Evolutionary conservation across 192 early-diverging fungal species (phyloP), one percentile per base, ranked within the genome.

Genomic region (Gorgonomyces haynaldii): DNA sequence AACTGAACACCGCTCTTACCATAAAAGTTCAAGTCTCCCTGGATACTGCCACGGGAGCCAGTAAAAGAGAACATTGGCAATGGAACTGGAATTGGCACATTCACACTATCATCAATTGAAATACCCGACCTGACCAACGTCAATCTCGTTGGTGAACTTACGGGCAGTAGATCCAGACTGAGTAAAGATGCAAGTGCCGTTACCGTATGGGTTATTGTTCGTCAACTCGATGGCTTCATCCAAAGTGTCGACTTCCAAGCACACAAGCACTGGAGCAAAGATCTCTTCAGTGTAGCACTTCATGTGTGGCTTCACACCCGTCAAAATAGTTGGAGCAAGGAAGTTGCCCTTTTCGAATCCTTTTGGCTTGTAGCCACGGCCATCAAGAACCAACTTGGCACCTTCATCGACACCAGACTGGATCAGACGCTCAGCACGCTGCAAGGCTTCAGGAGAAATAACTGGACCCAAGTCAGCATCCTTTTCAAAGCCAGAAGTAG

Each of bases 11-110:
- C 72, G 19, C 37, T 56, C 54, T 73, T 69, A 23, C 73, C 73
- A 52, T 73, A 97, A 56, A 97, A 97, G 78, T 97, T 95, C 30
- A 91, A 61, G 54, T 97, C 93, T 37, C 93, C 93, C 51, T 79
- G 66, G 51, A 97, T 95, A 47, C 85, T 88, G 20, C 79, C 93
- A 47, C 85, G 72, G 43, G 74, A 81, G 1, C 91, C 93, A 12
- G 93, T 96, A 70, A 94, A 94, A 39, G 85, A 86, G 70, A 97
- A 97, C 81, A 91, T 89, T 46, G 93, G 93, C 52, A 97, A 67
- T 4, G 93, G 93, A 23, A 97, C 93, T 4, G 93, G 93, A 50
- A 95, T 95, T 4, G 93, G 91, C 19, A 93, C 88, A 50, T 83
- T 84, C 45, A 76, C 69, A 27, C 61, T 55, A 25, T 50, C 30